A percentile compares a stretch with the other conserved stretches of the same genome.
Evolutionary conservation across 441 rosid genomes (phyloP).

Genomic region (Manihot esculenta): DNA sequence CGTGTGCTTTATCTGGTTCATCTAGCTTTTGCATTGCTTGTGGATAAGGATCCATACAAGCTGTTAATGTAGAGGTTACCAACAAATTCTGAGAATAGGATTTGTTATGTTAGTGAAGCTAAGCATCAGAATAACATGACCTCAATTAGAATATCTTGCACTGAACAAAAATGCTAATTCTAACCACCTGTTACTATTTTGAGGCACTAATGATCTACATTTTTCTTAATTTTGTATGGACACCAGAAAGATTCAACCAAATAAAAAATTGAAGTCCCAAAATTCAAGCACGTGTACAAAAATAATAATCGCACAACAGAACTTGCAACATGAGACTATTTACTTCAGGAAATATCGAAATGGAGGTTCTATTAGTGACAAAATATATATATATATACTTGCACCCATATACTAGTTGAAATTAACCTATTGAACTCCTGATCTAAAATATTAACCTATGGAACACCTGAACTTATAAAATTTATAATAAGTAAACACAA

Average conservation of each 20-base stretch:
- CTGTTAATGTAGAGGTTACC: constrained; percentile 69
- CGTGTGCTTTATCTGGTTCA: constrained; percentile 35
- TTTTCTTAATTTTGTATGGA: neutral
- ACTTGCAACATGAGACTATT: neutral
- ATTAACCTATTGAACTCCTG: too few species aligned
- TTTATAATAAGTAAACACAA: too few species aligned
- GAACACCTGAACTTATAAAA: too few species aligned
- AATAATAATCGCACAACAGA: neutral
- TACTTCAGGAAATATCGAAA: neutral
- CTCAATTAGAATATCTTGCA: neutral
- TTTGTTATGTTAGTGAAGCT: neutral
- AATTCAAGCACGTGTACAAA: neutral
- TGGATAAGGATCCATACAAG: constrained; percentile 48
- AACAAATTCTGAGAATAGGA: constrained; percentile 59
- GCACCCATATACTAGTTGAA: too few species aligned
- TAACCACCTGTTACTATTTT: neutral
- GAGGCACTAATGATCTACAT: too few species aligned
- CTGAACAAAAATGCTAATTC: neutral
- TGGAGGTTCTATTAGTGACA: neutral
- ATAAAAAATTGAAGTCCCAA: neutral
- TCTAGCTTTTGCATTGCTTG: constrained; percentile 36
- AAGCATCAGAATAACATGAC: neutral
- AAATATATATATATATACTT: too few species aligned
- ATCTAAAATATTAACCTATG: too few species aligned
- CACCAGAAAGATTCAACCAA: neutral